These are phyloP conservation scores for Arachis hypogaea DNA, from an alignment of 306 rosid genomes.

Conservation along the genomic window DNA sequence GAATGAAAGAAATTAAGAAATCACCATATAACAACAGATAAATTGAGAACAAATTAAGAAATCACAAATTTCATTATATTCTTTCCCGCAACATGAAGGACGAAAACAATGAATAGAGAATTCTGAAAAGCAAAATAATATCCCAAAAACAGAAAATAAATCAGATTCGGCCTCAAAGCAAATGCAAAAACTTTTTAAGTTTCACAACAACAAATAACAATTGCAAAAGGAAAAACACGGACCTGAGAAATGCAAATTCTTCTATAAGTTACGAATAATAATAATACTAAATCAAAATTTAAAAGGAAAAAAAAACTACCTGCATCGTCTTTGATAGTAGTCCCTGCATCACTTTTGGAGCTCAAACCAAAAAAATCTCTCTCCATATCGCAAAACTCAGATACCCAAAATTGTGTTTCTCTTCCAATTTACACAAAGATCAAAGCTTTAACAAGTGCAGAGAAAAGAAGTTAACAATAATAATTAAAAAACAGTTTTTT, in stretches of 20 bases:
- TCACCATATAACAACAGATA: background rate
- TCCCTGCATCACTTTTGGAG: slow-evolving; percentile 43
- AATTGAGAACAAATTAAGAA: background rate
- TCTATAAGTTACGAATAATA: background rate
- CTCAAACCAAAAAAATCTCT: slow-evolving; percentile 71
- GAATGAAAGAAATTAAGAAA: slow-evolving; percentile 8
- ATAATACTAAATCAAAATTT: too few species aligned
- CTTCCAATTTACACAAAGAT: background rate
- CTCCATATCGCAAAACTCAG: slow-evolving; percentile 55
- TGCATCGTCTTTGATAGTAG: slow-evolving; percentile 49
- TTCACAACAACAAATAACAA: background rate
- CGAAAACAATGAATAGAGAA: background rate
- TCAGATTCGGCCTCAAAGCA: background rate
- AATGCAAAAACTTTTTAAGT: slow-evolving; percentile 13
- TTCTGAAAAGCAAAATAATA: background rate
- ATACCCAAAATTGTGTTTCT: slow-evolving; percentile 6
- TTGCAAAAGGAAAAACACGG: background rate
- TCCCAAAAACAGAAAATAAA: background rate
- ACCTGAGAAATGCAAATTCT: background rate
- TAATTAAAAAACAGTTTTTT: background rate
- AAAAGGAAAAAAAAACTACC: slow-evolving; percentile 45
- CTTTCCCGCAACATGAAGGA: background rate
- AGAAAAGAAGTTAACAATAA: background rate
- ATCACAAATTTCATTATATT: background rate
- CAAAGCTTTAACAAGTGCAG: background rate